Evolutionary conservation across 495 filamentous ascomycete genomes (phyloP).

Genomic region (Thermochaetoides thermophila): DNA sequence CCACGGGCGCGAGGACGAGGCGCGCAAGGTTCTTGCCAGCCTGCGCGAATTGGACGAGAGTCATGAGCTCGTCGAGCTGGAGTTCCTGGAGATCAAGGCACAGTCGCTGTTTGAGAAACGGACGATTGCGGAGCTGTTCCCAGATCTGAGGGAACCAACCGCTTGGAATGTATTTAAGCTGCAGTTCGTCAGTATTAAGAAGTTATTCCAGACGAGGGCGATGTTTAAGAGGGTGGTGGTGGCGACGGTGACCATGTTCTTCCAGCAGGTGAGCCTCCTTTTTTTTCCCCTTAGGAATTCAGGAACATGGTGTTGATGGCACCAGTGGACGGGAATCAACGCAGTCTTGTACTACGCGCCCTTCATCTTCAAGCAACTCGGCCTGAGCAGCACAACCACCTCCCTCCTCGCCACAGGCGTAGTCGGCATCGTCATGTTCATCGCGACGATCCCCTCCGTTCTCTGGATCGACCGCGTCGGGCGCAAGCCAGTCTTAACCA

Average conservation of each 20-base stretch:
- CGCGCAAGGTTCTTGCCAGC: constrained; percentile 47
- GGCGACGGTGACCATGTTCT: constrained; percentile 54
- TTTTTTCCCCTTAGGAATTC: background rate
- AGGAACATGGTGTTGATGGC: constrained; percentile 2
- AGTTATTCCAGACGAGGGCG: constrained; percentile 53
- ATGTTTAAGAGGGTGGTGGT: constrained; percentile 65
- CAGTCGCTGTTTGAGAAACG: constrained; percentile 69
- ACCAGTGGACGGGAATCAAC: constrained; percentile 58
- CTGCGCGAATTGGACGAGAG: constrained; percentile 47
- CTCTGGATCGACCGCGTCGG: constrained; percentile 49
- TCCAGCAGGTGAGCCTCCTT: constrained; percentile 38
- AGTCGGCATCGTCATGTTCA: constrained; percentile 61
- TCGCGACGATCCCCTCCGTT: constrained; percentile 53
- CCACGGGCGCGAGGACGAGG: constrained; percentile 57
- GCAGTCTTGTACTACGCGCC: constrained; percentile 63
- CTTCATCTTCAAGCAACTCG: constrained; percentile 56
- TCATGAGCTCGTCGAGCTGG: constrained; percentile 53
- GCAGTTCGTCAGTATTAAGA: constrained; percentile 56
- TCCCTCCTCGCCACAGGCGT: constrained; percentile 68
- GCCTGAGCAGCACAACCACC: constrained; percentile 44
- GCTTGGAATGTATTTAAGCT: constrained; percentile 48
- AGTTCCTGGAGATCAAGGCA: constrained; percentile 72
- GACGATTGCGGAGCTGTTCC: constrained; percentile 55
- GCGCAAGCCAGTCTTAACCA: constrained; percentile 40
- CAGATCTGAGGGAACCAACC: constrained; percentile 44